A percentile compares a stretch with the other conserved stretches of the same genome.
phyloP scores from a whole-genome alignment of 768 basidiomycete species.

The Leccinum fibrillosum region DNA sequence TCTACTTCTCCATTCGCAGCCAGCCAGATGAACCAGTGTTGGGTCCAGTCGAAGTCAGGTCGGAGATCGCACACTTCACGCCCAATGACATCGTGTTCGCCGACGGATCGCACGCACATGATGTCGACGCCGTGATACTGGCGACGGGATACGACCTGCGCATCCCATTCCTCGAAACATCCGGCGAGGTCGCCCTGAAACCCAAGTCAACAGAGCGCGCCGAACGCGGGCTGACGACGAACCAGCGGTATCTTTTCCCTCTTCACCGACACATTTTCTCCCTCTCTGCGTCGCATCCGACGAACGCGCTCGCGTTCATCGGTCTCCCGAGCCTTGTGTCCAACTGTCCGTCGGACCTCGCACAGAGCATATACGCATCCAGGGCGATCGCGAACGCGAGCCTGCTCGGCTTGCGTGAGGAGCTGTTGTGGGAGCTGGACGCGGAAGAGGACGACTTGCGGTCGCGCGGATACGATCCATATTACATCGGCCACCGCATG shows the following conservation, averaged over 20 bases:
- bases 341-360: conserved; percentile 47
- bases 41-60: conserved; percentile 32
- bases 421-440: conserved; percentile 40
- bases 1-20: conserved; percentile 38
- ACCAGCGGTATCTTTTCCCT: conserved; percentile 54
- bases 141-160: conserved; percentile 55
- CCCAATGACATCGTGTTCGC: conserved; percentile 41
- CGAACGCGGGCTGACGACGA: conserved; percentile 37
- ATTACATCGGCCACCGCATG: conserved; percentile 46
- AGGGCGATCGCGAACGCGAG: conserved; percentile 42
- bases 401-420: conserved; percentile 39
- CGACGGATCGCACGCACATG: conserved; percentile 39
- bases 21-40: conserved; percentile 9
- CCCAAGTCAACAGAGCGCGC: conserved; percentile 14
- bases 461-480: conserved; percentile 46
- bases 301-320: conserved; percentile 53
- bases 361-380: conserved; percentile 47
- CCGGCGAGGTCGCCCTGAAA: conserved; percentile 19
- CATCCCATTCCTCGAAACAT: conserved; percentile 45
- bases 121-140: conserved; percentile 48
- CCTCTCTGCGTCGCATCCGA: conserved; percentile 43
- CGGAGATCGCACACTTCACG: conserved; percentile 50
- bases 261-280: conserved; percentile 53
- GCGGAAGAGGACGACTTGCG: conserved; percentile 39
- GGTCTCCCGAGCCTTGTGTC: conserved; percentile 47